These are phyloP conservation scores for Emericellopsis atlantica DNA, from an alignment of 2,329 filamentous ascomycete species.

Conservation along the genomic window DNA sequence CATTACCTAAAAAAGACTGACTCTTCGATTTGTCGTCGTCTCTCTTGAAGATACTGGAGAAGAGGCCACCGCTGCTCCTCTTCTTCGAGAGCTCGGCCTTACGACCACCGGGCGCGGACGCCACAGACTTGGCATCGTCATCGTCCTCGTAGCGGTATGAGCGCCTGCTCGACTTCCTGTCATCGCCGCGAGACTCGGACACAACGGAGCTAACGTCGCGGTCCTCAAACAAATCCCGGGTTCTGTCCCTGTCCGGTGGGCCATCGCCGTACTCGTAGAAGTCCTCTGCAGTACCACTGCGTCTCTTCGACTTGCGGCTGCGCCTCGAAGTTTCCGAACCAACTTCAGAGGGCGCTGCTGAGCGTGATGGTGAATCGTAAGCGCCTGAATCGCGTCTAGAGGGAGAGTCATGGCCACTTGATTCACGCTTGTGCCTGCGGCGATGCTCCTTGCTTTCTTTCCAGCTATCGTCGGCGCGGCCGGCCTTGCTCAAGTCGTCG, in stretches of 20 bases:
- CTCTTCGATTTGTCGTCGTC: slow-evolving; percentile 22
- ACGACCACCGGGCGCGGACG: slow-evolving; percentile 19
- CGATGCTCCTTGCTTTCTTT: slow-evolving; percentile 21
- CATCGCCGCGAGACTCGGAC: slow-evolving; percentile 26
- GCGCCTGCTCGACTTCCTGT: slow-evolving; percentile 10
- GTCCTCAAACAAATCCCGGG: slow-evolving; percentile 26
- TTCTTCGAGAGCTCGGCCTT: slow-evolving; percentile 21
- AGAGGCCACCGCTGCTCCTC: slow-evolving; percentile 23
- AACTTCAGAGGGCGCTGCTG: slow-evolving; percentile 23
- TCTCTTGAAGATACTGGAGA: slow-evolving; percentile 36
- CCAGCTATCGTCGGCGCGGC: slow-evolving; percentile 6
- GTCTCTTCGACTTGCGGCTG: slow-evolving; percentile 25
- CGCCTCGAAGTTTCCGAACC: slow-evolving; percentile 20
- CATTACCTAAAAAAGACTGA: slow-evolving; percentile 61
- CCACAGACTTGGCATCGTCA: slow-evolving; percentile 34
- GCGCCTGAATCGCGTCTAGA: slow-evolving; percentile 14
- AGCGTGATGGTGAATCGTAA: slow-evolving; percentile 18
- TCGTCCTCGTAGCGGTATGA: slow-evolving; percentile 29
- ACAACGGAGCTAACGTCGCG: slow-evolving; percentile 36
- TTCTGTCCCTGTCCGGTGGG: slow-evolving; percentile 19
- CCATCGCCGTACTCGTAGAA: slow-evolving; percentile 19
- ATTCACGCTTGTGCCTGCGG: slow-evolving; percentile 8
- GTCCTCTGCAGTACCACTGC: slow-evolving; percentile 21
- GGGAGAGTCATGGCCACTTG: slow-evolving; percentile 14
- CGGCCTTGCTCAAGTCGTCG: slow-evolving; percentile 4